Conservation (phyloP, 108 stramenopile species). For the Cyclotella kingstonii region DNA sequence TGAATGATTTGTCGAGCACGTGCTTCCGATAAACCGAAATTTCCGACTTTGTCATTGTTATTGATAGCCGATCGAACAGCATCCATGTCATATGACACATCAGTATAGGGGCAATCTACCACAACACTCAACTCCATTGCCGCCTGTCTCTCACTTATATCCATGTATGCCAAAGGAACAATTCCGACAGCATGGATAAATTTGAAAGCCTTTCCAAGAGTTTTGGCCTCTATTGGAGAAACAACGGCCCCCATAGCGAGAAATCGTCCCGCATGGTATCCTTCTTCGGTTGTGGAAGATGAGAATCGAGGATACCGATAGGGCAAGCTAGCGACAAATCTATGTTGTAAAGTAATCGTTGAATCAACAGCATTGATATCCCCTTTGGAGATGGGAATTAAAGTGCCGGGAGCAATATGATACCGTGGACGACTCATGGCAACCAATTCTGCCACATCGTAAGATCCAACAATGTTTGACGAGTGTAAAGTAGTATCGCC, state of each 20-base stretch:
- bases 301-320: constrained; percentile 48
- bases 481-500: not conserved
- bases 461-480: constrained; percentile 35
- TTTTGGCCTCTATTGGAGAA: constrained; percentile 28
- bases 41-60: not conserved
- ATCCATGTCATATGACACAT: constrained; percentile 42
- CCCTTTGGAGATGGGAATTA: constrained; percentile 2
- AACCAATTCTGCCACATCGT: constrained; percentile 77
- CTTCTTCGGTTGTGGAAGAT: constrained; percentile 6
- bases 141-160: constrained; percentile 29
- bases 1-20: constrained; percentile 50
- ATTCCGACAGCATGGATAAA: constrained; percentile 87
- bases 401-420: constrained; percentile 56
- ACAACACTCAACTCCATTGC: constrained; percentile 35
- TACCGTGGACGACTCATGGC: constrained; percentile 67
- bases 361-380: not conserved
- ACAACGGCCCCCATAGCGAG: constrained; percentile 62
- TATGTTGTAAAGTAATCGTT: constrained; percentile 14
- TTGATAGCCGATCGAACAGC: not conserved
- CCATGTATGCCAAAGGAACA: constrained; percentile 53
- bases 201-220: constrained; percentile 59
- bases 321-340: constrained; percentile 47
- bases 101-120: constrained; percentile 66
- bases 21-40: constrained; percentile 56
- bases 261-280: constrained; percentile 66